phyloP scores from a whole-genome alignment of 148 eudicot genomes.

The Camellia lanceoleosa region DNA sequence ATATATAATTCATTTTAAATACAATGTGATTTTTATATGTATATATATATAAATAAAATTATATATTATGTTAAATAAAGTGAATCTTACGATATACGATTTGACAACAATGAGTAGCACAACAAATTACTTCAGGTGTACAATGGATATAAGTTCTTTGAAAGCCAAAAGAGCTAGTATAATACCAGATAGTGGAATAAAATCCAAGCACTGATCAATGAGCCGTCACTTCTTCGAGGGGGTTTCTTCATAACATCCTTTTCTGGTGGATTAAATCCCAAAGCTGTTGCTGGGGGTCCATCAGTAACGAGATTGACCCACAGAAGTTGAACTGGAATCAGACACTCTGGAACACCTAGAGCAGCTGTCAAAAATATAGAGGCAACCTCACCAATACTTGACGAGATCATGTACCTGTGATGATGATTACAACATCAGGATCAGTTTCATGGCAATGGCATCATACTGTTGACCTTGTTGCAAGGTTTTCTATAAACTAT shows the following conservation, averaged over 20 bases:
- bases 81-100: too few species aligned
- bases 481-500: background rate
- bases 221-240: conserved; percentile 72
- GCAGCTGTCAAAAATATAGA: conserved; percentile 81
- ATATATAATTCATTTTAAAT: too few species aligned
- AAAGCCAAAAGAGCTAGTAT: background rate
- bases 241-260: conserved; percentile 79
- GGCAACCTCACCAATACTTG: conserved; percentile 83
- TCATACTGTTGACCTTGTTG: background rate
- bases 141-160: background rate
- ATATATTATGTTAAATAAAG: too few species aligned
- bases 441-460: background rate
- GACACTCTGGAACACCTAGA: conserved; percentile 78
- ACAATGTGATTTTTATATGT: too few species aligned
- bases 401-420: conserved; percentile 78
- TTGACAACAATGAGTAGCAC: too few species aligned
- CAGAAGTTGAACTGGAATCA: conserved; percentile 84
- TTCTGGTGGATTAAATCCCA: conserved; percentile 90
- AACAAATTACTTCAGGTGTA: background rate
- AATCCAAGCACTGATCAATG: conserved; percentile 75
- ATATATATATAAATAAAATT: too few species aligned
- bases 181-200: conserved; percentile 75
- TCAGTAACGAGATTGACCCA: conserved; percentile 91
- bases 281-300: conserved; percentile 87
- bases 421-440: conserved; percentile 1